Percentiles rank a stretch among this genome's conserved stretches.
These are phyloP conservation scores for Delphinella strobiligena DNA, from an alignment of 2,329 filamentous ascomycete species.

Conservation along the genomic window DNA sequence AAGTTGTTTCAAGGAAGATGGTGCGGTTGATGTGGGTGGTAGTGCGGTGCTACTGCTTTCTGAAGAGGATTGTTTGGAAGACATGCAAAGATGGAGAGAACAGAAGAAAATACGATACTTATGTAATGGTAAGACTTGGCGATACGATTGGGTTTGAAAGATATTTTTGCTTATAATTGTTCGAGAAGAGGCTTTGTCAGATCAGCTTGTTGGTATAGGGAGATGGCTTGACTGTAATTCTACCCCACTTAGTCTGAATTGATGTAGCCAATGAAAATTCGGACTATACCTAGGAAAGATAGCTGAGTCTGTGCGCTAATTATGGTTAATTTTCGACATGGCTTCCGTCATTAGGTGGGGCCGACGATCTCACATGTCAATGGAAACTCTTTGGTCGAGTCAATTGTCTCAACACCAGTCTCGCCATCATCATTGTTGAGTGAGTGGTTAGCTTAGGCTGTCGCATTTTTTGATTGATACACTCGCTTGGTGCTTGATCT, in stretches of 20 bases:
- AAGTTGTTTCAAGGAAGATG: slow-evolving; percentile 14
- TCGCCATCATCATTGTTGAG: too few relatives aligned
- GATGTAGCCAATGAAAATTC: not conserved
- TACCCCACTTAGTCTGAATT: slow-evolving; percentile 1
- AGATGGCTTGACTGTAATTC: too few relatives aligned
- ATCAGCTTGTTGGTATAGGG: too few relatives aligned
- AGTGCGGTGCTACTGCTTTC: slow-evolving; percentile 4
- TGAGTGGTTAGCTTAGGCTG: too few relatives aligned
- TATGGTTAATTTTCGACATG: not conserved
- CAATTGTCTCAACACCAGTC: too few relatives aligned
- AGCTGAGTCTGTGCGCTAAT: not conserved
- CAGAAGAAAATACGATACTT: slow-evolving; percentile 7
- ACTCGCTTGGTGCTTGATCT: too few relatives aligned
- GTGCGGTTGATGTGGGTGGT: slow-evolving; percentile 2
- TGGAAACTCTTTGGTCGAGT: too few relatives aligned
- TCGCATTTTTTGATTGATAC: too few relatives aligned
- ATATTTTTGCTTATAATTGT: too few relatives aligned
- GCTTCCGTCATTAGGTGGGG: slow-evolving; percentile 4
- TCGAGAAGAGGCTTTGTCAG: too few relatives aligned
- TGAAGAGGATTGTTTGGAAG: slow-evolving; percentile 8
- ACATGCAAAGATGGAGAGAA: slow-evolving; percentile 9
- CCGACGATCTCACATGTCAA: slow-evolving; percentile 1
- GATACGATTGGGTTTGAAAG: too few relatives aligned
- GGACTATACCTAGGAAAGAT: not conserved
- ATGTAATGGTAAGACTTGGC: too few relatives aligned